A percentile compares a stretch with the other conserved stretches of the same genome.
phyloP scores from a whole-genome alignment of 805 yeast species.

The Pichia cephalocereana region DNA sequence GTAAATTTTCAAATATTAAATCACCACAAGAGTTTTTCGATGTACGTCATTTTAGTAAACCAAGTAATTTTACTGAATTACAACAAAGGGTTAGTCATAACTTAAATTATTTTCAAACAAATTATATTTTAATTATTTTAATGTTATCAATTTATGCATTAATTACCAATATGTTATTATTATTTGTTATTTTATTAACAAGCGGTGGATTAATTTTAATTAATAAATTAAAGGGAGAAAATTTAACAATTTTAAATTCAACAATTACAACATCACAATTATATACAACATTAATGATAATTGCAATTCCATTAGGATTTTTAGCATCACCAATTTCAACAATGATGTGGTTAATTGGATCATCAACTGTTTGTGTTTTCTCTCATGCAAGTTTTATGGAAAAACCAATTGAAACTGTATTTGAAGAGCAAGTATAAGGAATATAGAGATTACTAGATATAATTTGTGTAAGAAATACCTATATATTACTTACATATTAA shows the following conservation, averaged over 20 bases:
- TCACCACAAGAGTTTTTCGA: constrained; percentile 95
- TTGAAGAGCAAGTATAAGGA: constrained; percentile 54
- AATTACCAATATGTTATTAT: constrained; percentile 72
- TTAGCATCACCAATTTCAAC: constrained; percentile 54
- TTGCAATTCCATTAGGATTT: constrained; percentile 42
- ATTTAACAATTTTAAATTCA: constrained; percentile 68
- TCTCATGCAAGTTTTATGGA: constrained; percentile 93
- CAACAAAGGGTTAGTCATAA: constrained; percentile 86
- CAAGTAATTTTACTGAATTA: constrained; percentile 78
- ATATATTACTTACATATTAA: too few relatives aligned
- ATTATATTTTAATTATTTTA: constrained; percentile 68
- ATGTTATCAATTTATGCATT: constrained; percentile 75
- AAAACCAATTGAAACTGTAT: constrained; percentile 95
- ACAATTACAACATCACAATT: constrained; percentile 73
- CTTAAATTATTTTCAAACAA: constrained; percentile 77
- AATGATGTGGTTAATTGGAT: constrained; percentile 93
- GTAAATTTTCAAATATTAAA: constrained; percentile 60
- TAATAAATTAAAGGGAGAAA: constrained; percentile 70
- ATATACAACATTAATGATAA: constrained; percentile 75
- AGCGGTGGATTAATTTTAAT: constrained; percentile 72
- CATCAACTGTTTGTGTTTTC: constrained; percentile 75
- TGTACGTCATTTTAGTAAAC: constrained; percentile 80
- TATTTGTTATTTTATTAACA: constrained; percentile 73
- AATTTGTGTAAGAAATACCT: constrained; percentile 27
- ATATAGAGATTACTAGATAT: constrained; percentile 9